Percentiles rank a stretch among this genome's conserved stretches.
Evolutionary conservation across 306 rosid species (phyloP).

Genomic region (Spatholobus suberectus): DNA sequence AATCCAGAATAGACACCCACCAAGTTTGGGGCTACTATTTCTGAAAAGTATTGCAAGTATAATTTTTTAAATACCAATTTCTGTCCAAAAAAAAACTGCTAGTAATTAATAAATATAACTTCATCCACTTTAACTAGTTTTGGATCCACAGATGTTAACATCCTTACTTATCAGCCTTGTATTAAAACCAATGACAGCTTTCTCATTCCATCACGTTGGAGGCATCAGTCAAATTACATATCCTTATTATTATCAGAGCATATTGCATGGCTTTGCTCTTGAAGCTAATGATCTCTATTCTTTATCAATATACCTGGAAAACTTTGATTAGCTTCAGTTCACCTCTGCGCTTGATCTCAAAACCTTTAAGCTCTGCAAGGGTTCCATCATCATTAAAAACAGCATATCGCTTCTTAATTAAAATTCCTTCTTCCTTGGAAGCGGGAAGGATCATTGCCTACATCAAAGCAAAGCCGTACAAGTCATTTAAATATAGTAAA

Average conservation of each 20-base stretch:
- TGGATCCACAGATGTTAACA: slow-evolving; percentile 1
- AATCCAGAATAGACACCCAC: slow-evolving; percentile 4
- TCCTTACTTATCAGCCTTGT: slow-evolving; percentile 13
- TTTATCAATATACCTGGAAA: slow-evolving; percentile 79
- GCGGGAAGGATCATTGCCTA: slow-evolving; percentile 99
- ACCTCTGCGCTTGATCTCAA: slow-evolving; percentile 99
- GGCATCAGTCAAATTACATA: slow-evolving; percentile 10
- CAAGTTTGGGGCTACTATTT: not conserved
- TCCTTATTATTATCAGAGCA: slow-evolving; percentile 26
- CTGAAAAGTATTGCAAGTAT: not conserved
- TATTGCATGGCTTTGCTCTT: not conserved
- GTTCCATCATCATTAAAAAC: slow-evolving; percentile 98
- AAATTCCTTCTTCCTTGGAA: slow-evolving; percentile 97
- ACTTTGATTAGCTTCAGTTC: slow-evolving; percentile 98
- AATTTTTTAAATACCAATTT: not conserved
- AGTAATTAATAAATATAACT: not conserved
- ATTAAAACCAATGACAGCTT: not conserved
- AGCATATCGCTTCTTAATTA: slow-evolving; percentile 97
- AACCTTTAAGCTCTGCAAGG: slow-evolving; percentile 98
- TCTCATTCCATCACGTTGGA: not conserved
- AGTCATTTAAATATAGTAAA: slow-evolving; percentile 38
- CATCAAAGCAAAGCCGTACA: slow-evolving; percentile 30
- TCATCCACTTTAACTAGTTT: slow-evolving; percentile 18
- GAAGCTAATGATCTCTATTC: slow-evolving; percentile 24
- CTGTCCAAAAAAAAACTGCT: not conserved